phyloP scores from a whole-genome alignment of 108 stramenopile species.

The Tribonema minus region DNA sequence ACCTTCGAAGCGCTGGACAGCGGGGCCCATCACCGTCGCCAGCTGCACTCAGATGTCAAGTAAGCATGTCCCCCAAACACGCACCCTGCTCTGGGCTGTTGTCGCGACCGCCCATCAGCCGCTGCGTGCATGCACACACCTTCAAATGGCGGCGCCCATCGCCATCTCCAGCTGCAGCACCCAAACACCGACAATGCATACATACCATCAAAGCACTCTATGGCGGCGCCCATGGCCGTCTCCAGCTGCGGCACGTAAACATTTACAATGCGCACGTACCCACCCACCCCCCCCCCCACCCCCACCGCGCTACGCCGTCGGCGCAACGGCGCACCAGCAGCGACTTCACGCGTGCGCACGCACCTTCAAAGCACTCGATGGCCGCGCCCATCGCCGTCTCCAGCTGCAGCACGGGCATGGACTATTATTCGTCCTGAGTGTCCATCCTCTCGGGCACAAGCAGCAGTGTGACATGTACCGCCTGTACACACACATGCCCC shows the following conservation, averaged over 20 bases:
- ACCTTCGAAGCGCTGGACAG: conserved; percentile 97
- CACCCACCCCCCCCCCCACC: too few relatives aligned
- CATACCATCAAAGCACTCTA: too few relatives aligned
- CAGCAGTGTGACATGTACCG: too few relatives aligned
- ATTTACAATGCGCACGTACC: too few relatives aligned
- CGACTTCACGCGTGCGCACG: too few relatives aligned
- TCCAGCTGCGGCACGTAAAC: conserved; percentile 94
- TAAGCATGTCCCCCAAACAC: conserved; percentile 88
- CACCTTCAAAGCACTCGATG: conserved; percentile 97
- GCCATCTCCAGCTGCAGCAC: too few relatives aligned
- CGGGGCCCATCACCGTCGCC: conserved; percentile 98
- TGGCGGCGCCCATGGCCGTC: conserved; percentile 98
- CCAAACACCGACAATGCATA: too few relatives aligned
- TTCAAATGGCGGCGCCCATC: too few relatives aligned
- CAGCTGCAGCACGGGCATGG: conserved; percentile 90
- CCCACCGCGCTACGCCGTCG: too few relatives aligned
- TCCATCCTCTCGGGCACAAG: conserved; percentile 99
- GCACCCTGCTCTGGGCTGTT: conserved; percentile 97
- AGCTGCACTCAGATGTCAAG: conserved; percentile 94
- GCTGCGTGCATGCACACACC: too few relatives aligned
- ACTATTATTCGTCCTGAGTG: conserved; percentile 89
- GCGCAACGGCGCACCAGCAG: too few relatives aligned
- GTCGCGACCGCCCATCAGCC: conserved; percentile 93
- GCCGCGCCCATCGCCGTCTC: conserved; percentile 99
- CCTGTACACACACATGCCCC: too few relatives aligned